Percentiles rank a stretch among this genome's conserved stretches.
Evolutionary conservation across 2,329 filamentous ascomycete genomes (phyloP).

Genomic region (Colletotrichum brevisporum): DNA sequence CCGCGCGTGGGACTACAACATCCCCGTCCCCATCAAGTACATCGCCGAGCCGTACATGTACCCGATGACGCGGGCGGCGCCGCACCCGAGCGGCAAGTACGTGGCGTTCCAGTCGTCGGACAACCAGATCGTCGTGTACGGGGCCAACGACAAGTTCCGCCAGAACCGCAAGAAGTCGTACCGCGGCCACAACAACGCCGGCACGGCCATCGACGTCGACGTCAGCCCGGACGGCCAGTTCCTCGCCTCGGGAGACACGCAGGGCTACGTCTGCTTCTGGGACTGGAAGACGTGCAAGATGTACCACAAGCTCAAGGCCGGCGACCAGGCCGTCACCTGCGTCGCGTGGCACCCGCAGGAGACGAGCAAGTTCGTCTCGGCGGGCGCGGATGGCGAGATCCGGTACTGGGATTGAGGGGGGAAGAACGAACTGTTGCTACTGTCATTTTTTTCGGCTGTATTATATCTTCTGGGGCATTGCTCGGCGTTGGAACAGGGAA

Average conservation of each 20-base stretch:
- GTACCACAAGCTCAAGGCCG: slow-evolving; percentile 94
- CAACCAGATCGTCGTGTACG: slow-evolving; percentile 97
- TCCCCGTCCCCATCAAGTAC: slow-evolving; percentile 98
- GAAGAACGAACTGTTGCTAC: no score
- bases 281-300: slow-evolving; percentile 99
- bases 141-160: slow-evolving; percentile 93
- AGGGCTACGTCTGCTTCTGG: slow-evolving; percentile 95
- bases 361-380: slow-evolving; percentile 92
- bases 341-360: slow-evolving; percentile 98
- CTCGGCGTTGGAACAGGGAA: slow-evolving; percentile 36
- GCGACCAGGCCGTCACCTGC: slow-evolving; percentile 86
- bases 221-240: slow-evolving; percentile 95
- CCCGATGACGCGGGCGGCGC: slow-evolving; percentile 86
- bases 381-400: slow-evolving; percentile 89
- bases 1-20: slow-evolving; percentile 98
- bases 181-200: slow-evolving; percentile 94
- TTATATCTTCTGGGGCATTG: slow-evolving; percentile 37
- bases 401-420: slow-evolving; percentile 87
- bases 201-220: slow-evolving; percentile 90
- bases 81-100: slow-evolving; percentile 93
- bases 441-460: not conserved
- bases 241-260: slow-evolving; percentile 87
- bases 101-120: slow-evolving; percentile 91
- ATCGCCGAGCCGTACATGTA: slow-evolving; percentile 99
- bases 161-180: slow-evolving; percentile 98